These are phyloP conservation scores for Eutrema heterophyllum DNA, from an alignment of 345 rosid genomes.

Conservation along the genomic window DNA sequence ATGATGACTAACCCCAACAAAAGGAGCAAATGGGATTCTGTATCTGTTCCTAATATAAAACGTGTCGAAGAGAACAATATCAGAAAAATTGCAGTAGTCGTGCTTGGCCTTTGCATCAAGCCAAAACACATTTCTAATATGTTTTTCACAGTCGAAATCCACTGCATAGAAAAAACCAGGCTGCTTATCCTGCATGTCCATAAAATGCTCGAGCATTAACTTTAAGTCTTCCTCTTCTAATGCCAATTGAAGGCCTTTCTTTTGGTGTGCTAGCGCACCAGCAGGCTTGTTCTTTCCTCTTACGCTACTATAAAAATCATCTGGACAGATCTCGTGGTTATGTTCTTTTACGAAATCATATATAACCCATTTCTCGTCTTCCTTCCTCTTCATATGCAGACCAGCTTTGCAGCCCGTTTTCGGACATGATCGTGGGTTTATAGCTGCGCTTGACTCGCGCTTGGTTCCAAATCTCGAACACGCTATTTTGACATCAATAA, in stretches of 20 bases:
- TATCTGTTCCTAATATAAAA: conserved; percentile 36
- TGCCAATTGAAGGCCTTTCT: conserved; percentile 30
- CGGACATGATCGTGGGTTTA: conserved; percentile 28
- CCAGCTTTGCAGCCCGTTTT: conserved; percentile 33
- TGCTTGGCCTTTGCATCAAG: conserved; percentile 45
- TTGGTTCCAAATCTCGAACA: conserved; percentile 34
- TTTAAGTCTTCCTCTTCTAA: conserved; percentile 19
- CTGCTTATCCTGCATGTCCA: conserved; percentile 38
- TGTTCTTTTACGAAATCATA: conserved; percentile 25
- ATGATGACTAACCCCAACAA: conserved; percentile 29
- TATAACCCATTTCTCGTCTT: conserved; percentile 30
- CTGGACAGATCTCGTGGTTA: conserved; percentile 29
- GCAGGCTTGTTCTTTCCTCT: conserved; percentile 27
- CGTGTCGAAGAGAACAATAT: conserved; percentile 41
- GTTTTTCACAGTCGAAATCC: conserved; percentile 32
- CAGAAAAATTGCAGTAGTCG: conserved; percentile 39
- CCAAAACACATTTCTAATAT: conserved; percentile 43
- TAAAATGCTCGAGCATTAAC: conserved; percentile 19
- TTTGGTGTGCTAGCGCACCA: neutral
- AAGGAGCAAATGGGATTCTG: conserved; percentile 26
- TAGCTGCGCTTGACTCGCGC: neutral
- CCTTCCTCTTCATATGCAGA: conserved; percentile 29
- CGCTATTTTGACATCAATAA: conserved; percentile 29
- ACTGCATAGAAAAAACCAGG: conserved; percentile 50
- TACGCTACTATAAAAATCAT: conserved; percentile 19